phyloP scores from a whole-genome alignment of 306 rosid species.

The Argentina anserina region DNA sequence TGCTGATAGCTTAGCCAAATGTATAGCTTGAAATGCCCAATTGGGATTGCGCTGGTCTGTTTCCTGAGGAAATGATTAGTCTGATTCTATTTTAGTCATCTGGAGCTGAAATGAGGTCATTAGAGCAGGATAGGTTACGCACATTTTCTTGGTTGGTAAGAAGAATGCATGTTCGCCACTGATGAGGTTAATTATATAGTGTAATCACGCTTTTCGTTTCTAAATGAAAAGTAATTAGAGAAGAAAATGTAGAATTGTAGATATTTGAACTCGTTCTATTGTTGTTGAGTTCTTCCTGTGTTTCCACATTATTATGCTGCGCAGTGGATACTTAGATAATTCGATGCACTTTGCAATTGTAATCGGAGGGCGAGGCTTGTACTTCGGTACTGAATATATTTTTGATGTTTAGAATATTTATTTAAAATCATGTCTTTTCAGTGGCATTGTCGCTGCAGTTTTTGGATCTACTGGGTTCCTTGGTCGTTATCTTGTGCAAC shows the following conservation, averaged over 20 bases:
- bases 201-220: not conserved
- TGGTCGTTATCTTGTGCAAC: constrained; percentile 97
- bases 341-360: not conserved
- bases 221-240: not conserved
- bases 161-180: not conserved
- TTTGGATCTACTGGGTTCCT: constrained; percentile 98
- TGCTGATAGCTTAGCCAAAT: not conserved
- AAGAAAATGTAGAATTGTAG: not conserved
- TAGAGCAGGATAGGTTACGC: not conserved
- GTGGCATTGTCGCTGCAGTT: constrained; percentile 91
- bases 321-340: not conserved
- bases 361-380: not conserved
- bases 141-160: not conserved
- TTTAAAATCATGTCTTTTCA: constrained; percentile 31
- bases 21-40: not conserved
- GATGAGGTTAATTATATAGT: not conserved
- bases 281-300: not conserved
- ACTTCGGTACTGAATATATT: not conserved
- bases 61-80: not conserved
- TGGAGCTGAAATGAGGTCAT: not conserved
- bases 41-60: constrained; percentile 6
- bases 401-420: not conserved
- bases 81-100: not conserved
- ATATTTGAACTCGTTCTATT: not conserved
- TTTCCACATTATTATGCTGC: not conserved